Conservation (phyloP, 345 rosid species). For the Salix udensis region DNA sequence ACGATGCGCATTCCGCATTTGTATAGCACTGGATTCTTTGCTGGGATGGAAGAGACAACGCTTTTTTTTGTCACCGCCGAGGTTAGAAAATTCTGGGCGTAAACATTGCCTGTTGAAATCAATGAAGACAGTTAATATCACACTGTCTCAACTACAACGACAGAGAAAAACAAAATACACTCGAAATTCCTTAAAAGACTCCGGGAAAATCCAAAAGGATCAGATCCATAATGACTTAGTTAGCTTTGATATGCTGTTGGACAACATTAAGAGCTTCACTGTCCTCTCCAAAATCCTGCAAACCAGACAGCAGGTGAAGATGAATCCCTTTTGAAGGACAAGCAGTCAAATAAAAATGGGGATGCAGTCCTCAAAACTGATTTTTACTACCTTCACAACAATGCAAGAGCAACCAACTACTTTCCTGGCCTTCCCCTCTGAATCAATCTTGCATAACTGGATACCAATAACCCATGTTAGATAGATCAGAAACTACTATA, state of each 20-base stretch:
- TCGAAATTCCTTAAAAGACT: not conserved
- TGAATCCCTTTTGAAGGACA: not conserved
- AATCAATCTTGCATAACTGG: conserved; percentile 85
- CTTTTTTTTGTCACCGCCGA: too few relatives aligned
- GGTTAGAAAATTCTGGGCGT: too few relatives aligned
- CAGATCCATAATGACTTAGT: conserved; percentile 19
- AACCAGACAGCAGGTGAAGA: not conserved
- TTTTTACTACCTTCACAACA: conserved; percentile 72
- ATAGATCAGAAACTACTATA: not conserved
- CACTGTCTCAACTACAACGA: not conserved
- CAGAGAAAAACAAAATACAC: not conserved
- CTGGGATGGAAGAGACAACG: too few relatives aligned
- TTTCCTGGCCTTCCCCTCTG: conserved; percentile 87
- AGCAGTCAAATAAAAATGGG: not conserved
- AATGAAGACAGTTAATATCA: too few relatives aligned
- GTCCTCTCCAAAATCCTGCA: conserved; percentile 66
- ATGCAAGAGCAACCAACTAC: conserved; percentile 86
- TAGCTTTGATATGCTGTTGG: conserved; percentile 46
- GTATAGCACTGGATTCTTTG: too few relatives aligned
- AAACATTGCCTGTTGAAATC: too few relatives aligned
- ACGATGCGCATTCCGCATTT: too few relatives aligned
- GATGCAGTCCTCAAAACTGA: not conserved
- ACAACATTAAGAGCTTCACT: conserved; percentile 48
- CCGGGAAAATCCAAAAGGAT: not conserved
- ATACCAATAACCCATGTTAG: not conserved